Base-by-base conservation (phyloP, 73 alveolate genomes). In the Paramecium pentaurelia region DNA sequence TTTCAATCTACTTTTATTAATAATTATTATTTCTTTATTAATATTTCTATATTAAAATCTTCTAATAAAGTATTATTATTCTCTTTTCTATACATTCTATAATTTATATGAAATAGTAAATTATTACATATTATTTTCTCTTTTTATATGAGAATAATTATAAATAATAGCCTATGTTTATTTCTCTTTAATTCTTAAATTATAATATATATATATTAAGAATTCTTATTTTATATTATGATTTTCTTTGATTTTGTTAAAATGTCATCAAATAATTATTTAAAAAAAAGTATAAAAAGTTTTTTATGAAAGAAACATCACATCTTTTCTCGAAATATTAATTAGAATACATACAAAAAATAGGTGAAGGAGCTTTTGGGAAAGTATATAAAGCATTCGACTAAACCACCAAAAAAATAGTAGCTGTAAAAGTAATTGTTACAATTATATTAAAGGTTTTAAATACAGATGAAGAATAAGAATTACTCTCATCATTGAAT, bases 281-380 rank as follows among this genome's bases (percentile, higher is more conserved):
- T 54, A 18, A 16, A 54, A 54, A 22, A 22, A n/a, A 54, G 18
- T 54, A 54, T 16, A 49, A 16, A 18, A 16, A 54, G 20, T 54
- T 54, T 54, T 1, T 54, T 9, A 64, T 64, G 84, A 64, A 64
- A 32, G 84, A 64, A 64, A 64, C 84, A 2, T 11, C 42, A 9
- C 84, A 64, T 64, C 84, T 64, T 34, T 64, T 64, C 84, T 64
- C 84, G 88, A 75, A 75, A 75, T 36, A 42, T 75, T 36, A 75
- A 38, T 36, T 75, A 38, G 88, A 75, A 75, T 42, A 38, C 27
- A 75, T 75, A 22, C 60, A 75, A 75, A 36, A 75, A 42, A 22
- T 75, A 36, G 88, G 88, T 16, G 88, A 75, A 75, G 88, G 88
- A 20, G 38, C 88, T 34, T 75, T 75, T 75, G 88, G 88, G n/a